Conservation (phyloP, 2,329 filamentous ascomycete species). For the Aspergillus costaricaensis region DNA sequence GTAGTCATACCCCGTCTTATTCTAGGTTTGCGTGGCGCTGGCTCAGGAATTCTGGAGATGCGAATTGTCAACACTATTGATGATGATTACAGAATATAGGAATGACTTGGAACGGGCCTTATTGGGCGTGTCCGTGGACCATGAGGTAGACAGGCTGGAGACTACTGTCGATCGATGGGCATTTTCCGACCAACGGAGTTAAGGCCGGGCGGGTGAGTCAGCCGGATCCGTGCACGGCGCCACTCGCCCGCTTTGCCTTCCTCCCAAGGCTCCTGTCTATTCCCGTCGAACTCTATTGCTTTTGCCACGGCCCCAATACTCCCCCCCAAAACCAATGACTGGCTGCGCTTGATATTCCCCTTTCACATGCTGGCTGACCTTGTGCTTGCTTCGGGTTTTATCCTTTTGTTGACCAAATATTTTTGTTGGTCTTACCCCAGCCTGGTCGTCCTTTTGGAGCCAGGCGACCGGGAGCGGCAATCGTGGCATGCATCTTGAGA, state of each 20-base stretch:
- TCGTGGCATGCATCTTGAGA: neutral
- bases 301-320: slow-evolving; percentile 3
- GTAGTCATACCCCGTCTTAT: neutral
- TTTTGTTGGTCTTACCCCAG: neutral
- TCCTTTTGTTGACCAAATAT: neutral
- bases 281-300: slow-evolving; percentile 12
- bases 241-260: slow-evolving; percentile 5
- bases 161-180: neutral
- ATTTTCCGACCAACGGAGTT: neutral
- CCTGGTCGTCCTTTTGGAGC: neutral
- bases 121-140: neutral
- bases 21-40: slow-evolving; percentile 13
- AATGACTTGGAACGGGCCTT: neutral
- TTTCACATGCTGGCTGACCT: slow-evolving; percentile 7
- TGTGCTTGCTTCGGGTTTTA: neutral
- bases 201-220: slow-evolving; percentile 3
- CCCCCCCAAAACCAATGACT: neutral
- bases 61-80: neutral
- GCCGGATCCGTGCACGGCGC: neutral
- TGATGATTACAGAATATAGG: neutral
- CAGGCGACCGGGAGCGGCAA: neutral
- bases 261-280: neutral
- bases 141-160: neutral
- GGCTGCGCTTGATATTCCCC: neutral
- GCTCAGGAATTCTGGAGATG: neutral